phyloP scores from a whole-genome alignment of 2,329 filamentous ascomycete species.

The Escovopsis weberi region DNA sequence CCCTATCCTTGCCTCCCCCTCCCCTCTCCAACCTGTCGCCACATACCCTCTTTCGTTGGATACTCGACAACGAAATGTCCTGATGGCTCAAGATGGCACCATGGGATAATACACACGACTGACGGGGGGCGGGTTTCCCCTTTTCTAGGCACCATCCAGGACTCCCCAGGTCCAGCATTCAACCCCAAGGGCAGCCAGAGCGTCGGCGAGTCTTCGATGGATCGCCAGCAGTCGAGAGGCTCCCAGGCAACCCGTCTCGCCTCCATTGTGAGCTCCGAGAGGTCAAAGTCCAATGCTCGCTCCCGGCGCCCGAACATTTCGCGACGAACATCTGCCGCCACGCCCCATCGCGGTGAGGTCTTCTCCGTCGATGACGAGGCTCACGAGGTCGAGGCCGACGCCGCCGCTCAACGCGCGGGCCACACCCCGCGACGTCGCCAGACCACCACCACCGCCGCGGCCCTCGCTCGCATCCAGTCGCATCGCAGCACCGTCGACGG shows the following conservation, averaged over 20 bases:
- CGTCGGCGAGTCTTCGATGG: conserved; percentile 23
- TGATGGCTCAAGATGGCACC: not conserved
- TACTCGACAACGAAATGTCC: too few species aligned
- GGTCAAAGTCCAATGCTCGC: conserved; percentile 31
- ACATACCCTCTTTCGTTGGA: too few species aligned
- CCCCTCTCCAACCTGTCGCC: too few species aligned
- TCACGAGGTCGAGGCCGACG: conserved; percentile 62
- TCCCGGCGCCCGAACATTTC: conserved; percentile 59
- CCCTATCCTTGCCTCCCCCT: not conserved
- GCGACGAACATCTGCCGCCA: conserved; percentile 62
- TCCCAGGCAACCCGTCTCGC: conserved; percentile 21
- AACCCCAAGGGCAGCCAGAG: conserved; percentile 16
- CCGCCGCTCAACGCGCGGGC: conserved; percentile 30
- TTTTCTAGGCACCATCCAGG: conserved; percentile 13
- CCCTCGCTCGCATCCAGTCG: conserved; percentile 30
- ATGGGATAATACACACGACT: not conserved
- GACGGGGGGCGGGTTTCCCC: not conserved
- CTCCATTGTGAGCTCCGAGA: conserved; percentile 28
- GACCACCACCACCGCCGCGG: conserved; percentile 15
- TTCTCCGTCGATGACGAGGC: conserved; percentile 87
- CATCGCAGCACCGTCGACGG: conserved; percentile 9
- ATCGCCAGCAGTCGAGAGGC: conserved; percentile 19
- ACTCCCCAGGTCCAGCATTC: conserved; percentile 1
- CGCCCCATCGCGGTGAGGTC: conserved; percentile 66
- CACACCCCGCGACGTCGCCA: conserved; percentile 21